Evolutionary conservation across 108 stramenopile species (phyloP).

Genomic region (Skeletonema potamos): DNA sequence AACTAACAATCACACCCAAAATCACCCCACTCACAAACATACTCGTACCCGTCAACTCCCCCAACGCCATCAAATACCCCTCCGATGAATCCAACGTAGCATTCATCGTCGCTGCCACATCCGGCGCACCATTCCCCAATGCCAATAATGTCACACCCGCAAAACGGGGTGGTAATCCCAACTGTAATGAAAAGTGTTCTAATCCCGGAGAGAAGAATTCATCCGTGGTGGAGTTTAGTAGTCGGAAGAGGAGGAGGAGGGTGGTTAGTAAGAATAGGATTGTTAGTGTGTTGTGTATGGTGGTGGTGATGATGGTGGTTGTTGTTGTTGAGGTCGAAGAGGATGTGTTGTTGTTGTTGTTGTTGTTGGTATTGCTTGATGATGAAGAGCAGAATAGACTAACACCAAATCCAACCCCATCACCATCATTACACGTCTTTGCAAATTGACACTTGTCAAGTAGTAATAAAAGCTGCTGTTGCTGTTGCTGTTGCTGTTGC

Average conservation of each 20-base stretch:
- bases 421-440: constrained; percentile 72
- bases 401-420: constrained; percentile 49
- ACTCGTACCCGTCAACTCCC: constrained; percentile 93
- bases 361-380: neutral
- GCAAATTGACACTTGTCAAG: constrained; percentile 75
- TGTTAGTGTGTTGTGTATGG: constrained; percentile 48
- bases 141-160: constrained; percentile 97
- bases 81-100: constrained; percentile 72
- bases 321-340: no score
- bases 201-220: constrained; percentile 95
- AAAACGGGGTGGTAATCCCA: constrained; percentile 92
- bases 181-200: constrained; percentile 82
- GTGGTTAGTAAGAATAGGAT: constrained; percentile 9
- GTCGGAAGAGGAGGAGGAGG: constrained; percentile 71
- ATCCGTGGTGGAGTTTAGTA: constrained; percentile 94
- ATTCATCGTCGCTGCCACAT: constrained; percentile 91
- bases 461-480: neutral
- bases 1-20: constrained; percentile 68
- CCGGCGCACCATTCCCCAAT: constrained; percentile 98
- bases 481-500: neutral
- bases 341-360: neutral
- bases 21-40: constrained; percentile 91
- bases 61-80: constrained; percentile 85
- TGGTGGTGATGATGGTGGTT: constrained; percentile 9
- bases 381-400: constrained; percentile 55